Evolutionary conservation across 495 filamentous ascomycete genomes (phyloP).

Genomic region (Hyaloscypha finlandica): DNA sequence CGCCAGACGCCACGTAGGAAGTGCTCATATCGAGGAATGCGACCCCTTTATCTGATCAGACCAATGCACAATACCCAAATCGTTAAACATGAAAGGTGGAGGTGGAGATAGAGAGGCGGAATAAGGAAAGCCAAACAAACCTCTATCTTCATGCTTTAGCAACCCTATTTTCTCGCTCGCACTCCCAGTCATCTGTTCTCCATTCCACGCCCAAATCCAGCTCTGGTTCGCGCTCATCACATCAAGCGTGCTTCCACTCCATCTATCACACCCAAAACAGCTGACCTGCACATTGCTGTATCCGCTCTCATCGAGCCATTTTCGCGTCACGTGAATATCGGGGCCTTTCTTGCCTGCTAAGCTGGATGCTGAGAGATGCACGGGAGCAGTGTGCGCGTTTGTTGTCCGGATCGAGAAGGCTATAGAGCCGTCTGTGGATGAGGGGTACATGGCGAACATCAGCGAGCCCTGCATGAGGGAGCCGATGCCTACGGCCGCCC

Average conservation of each 20-base stretch:
- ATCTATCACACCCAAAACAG: constrained; percentile 21
- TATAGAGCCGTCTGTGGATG: neutral
- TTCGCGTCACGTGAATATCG: constrained; percentile 1
- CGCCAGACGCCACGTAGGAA: neutral
- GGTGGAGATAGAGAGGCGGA: neutral
- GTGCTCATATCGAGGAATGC: neutral
- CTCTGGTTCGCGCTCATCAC: neutral
- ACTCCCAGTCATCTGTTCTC: neutral
- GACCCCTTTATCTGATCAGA: neutral
- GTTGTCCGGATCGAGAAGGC: constrained; percentile 8
- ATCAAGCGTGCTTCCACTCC: neutral
- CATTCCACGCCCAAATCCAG: constrained; percentile 21
- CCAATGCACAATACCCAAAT: neutral
- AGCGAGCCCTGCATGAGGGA: constrained; percentile 12
- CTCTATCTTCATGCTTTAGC: neutral
- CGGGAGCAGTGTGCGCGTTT: constrained; percentile 2
- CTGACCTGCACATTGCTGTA: constrained; percentile 12
- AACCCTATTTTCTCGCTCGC: neutral
- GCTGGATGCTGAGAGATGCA: neutral
- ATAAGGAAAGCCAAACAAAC: neutral
- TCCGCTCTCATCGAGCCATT: constrained; percentile 3
- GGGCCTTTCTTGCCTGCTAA: neutral
- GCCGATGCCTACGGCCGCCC: constrained; percentile 17
- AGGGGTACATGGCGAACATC: constrained; percentile 22
- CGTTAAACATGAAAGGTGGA: neutral